Base-by-base conservation (phyloP, 2,329 filamentous ascomycete genomes). In the Trichoderma sp. region DNA sequence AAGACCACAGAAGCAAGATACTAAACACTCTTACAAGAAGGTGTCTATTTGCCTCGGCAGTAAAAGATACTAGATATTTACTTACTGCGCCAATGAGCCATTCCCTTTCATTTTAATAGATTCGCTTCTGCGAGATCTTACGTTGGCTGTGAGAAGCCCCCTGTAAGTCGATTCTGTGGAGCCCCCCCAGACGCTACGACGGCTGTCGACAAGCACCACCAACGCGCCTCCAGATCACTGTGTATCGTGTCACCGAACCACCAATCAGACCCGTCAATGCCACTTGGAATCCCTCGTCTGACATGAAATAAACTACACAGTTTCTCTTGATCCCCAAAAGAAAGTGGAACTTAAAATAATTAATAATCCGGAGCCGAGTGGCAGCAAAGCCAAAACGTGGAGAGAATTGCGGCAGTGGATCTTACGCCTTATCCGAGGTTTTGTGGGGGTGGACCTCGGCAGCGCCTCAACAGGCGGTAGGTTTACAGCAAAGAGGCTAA, bases 391-490 rank as follows among this genome's bases (percentile, higher is more conserved):
- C 24, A 64, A 39, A 67, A 7, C 64, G 47, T 36, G 63, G 63
- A 66, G 63, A 47, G 51, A 62, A 39, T 43, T 14, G 60, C 21
- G 60, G 34, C 26, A 57, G 64, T 34, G 61, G 61, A 64, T 43
- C 34, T 12, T 28, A 30, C 32, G 39, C 66, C 53, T 39, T 53
- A 70, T 70, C 66, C 66, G 66, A 70, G 66, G 66, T 70, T 61
- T 62, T 70, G 66, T 70, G 66, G 66, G 66, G 66, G 66, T 62
- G 66, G 66, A 70, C 66, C 66, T 70, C 66, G 66, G 66, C 57
- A 61, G 56, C n/a, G 51, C 56, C 39, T 47, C 26, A 34, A 69
- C 26, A 36, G 56, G 26, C 30, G n/a, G 36, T 36, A 60, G 36
- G 56, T 51, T 51, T 51, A 1, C 43, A 51, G 43, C n/a, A 51